Conservation (phyloP, 129 eudicot genomes). For the Logfia minima region DNA sequence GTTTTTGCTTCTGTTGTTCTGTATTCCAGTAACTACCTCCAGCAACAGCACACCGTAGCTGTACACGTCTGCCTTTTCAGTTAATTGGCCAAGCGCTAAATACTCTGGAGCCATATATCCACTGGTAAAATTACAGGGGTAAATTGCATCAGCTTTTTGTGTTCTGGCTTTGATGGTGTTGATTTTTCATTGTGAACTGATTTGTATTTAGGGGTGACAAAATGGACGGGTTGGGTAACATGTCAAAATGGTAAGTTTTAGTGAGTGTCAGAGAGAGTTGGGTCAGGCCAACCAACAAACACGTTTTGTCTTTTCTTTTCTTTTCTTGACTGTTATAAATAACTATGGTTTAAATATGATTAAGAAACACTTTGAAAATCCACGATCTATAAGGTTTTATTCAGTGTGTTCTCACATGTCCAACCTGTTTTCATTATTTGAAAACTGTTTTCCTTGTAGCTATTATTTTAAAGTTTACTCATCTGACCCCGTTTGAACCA, state of each 20-base stretch:
- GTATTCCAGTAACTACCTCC: constrained; percentile 69
- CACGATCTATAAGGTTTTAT: too few species aligned
- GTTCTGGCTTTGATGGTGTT: not conserved
- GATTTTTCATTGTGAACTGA: not conserved
- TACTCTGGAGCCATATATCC: constrained; percentile 87
- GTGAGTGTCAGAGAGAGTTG: too few species aligned
- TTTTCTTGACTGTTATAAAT: not conserved
- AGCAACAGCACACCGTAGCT: constrained; percentile 68
- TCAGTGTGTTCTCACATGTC: not conserved
- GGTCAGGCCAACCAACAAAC: too few species aligned
- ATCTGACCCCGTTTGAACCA: not conserved
- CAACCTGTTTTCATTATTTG: not conserved
- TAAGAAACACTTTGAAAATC: not conserved
- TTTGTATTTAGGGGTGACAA: too few species aligned
- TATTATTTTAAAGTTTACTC: not conserved
- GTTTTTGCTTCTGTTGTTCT: constrained; percentile 49
- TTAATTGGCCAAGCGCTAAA: constrained; percentile 68
- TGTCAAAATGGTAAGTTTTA: too few species aligned
- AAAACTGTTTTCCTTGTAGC: not conserved
- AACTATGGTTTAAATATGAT: not conserved
- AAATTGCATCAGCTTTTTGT: constrained; percentile 14
- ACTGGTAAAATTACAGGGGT: constrained; percentile 26
- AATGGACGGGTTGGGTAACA: too few species aligned
- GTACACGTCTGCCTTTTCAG: constrained; percentile 80
- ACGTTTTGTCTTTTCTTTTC: too few species aligned